These are phyloP conservation scores for Neophaeococcomyces mojaviensis DNA, from an alignment of 2,329 filamentous ascomycete species.

Conservation along the genomic window DNA sequence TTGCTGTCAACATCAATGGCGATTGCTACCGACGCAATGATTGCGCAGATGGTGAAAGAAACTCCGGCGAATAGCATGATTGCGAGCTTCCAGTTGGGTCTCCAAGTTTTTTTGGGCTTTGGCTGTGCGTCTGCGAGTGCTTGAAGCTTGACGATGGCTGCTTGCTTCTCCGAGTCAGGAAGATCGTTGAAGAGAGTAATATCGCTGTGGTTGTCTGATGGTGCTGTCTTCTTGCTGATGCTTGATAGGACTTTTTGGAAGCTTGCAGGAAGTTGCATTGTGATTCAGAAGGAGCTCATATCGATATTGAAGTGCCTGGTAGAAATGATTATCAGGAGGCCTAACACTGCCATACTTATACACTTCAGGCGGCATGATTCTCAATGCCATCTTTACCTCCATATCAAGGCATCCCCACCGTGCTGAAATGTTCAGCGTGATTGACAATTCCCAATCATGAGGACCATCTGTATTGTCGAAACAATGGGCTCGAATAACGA, in stretches of 20 bases:
- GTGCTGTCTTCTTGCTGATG: neutral
- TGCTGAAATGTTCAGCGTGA: no score
- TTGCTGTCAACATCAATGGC: constrained; percentile 35
- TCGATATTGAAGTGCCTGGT: neutral
- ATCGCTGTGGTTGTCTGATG: constrained; percentile 1
- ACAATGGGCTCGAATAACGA: no score
- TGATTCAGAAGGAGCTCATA: neutral
- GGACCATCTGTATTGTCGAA: no score
- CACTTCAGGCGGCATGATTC: no score
- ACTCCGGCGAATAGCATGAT: constrained; percentile 16
- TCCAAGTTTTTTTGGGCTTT: neutral
- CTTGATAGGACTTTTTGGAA: constrained; percentile 2
- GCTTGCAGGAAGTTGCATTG: neutral
- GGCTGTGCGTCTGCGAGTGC: constrained; percentile 7
- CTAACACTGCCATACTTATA: no score
- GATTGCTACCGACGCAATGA: constrained; percentile 16
- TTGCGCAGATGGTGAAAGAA: constrained; percentile 20
- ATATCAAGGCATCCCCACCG: no score
- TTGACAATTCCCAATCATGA: no score
- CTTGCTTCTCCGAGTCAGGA: constrained; percentile 11
- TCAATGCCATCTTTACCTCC: no score
- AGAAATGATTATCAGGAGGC: no score
- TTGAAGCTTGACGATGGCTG: constrained; percentile 12
- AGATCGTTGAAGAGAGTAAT: constrained; percentile 14
- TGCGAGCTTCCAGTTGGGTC: constrained; percentile 12